Conservation (phyloP, 768 basidiomycete species). For the Kwoniella bestiolae region DNA sequence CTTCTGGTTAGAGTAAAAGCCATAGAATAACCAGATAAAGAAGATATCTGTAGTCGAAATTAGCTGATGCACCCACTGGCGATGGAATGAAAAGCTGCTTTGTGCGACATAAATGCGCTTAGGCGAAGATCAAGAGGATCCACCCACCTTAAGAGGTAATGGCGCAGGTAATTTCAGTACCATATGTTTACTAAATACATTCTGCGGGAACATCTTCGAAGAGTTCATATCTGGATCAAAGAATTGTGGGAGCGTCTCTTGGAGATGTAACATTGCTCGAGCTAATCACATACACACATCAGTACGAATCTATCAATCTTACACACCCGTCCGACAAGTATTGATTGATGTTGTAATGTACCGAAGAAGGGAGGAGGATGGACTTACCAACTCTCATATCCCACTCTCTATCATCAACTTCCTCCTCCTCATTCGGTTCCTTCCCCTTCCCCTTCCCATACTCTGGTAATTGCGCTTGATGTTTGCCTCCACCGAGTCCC, state of each 20-base stretch:
- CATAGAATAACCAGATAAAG: slow-evolving; percentile 48
- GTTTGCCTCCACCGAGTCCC: slow-evolving; percentile 13
- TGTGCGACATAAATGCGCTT: too few relatives aligned
- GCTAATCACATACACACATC: slow-evolving; percentile 21
- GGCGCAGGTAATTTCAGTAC: slow-evolving; percentile 52
- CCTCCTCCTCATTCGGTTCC: slow-evolving; percentile 25
- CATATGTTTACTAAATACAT: slow-evolving; percentile 50
- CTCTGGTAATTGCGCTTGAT: slow-evolving; percentile 9
- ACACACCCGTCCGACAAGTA: too few relatives aligned
- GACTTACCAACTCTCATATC: slow-evolving; percentile 55
- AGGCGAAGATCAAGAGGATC: too few relatives aligned
- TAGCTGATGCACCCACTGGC: too few relatives aligned
- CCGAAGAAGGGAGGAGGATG: too few relatives aligned
- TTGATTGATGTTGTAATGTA: too few relatives aligned
- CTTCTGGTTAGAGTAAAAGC: slow-evolving; percentile 51
- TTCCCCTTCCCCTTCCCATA: slow-evolving; percentile 23
- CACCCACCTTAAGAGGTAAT: slow-evolving; percentile 53
- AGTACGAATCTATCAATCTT: too few relatives aligned
- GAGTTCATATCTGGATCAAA: slow-evolving; percentile 41
- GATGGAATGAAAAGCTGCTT: too few relatives aligned
- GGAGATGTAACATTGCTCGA: slow-evolving; percentile 52
- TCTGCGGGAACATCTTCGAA: slow-evolving; percentile 47
- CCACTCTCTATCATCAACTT: slow-evolving; percentile 56
- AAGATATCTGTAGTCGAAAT: slow-evolving; percentile 47
- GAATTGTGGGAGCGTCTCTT: slow-evolving; percentile 49